phyloP scores from a whole-genome alignment of 2,329 filamentous ascomycete genomes.

The Stachybotrys chlorohalonatus region DNA sequence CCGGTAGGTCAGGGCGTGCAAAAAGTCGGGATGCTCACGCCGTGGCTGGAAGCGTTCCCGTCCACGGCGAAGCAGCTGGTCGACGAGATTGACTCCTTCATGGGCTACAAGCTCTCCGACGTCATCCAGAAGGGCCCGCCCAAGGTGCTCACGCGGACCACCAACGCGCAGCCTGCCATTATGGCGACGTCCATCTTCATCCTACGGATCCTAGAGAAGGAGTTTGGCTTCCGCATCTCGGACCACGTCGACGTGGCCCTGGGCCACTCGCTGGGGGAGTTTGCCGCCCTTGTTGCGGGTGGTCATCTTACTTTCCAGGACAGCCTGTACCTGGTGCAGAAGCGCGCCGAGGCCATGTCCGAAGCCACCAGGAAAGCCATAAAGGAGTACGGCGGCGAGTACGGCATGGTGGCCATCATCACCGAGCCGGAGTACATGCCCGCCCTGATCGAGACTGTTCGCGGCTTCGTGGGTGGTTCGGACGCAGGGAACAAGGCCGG shows the following conservation, averaged over 20 bases:
- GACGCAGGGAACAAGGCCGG: slow-evolving; percentile 59
- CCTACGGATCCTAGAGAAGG: slow-evolving; percentile 73
- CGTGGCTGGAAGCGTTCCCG: slow-evolving; percentile 84
- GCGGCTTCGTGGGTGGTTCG: slow-evolving; percentile 67
- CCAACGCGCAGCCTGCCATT: slow-evolving; percentile 88
- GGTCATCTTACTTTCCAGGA: slow-evolving; percentile 72
- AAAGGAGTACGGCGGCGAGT: slow-evolving; percentile 64
- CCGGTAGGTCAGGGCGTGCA: slow-evolving; percentile 74
- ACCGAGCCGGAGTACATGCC: slow-evolving; percentile 73
- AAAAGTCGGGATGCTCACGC: slow-evolving; percentile 75
- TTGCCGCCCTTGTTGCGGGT: slow-evolving; percentile 79
- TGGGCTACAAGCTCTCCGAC: slow-evolving; percentile 65
- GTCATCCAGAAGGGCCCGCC: slow-evolving; percentile 77
- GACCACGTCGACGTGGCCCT: slow-evolving; percentile 73
- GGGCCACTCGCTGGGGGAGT: slow-evolving; percentile 88
- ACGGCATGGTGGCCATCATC: slow-evolving; percentile 90
- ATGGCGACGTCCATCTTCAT: slow-evolving; percentile 93
- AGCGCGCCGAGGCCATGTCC: slow-evolving; percentile 75
- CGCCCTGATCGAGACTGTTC: slow-evolving; percentile 61
- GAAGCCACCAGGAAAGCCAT: slow-evolving; percentile 60
- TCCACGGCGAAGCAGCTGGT: slow-evolving; percentile 65
- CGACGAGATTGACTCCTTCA: slow-evolving; percentile 73
- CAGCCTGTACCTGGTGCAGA: slow-evolving; percentile 66
- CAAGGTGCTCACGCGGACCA: slow-evolving; percentile 66
- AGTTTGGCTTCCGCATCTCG: slow-evolving; percentile 67